These are phyloP conservation scores for Pinus albicaulis DNA, from an alignment of 75 land plant genomes.

Conservation along the genomic window DNA sequence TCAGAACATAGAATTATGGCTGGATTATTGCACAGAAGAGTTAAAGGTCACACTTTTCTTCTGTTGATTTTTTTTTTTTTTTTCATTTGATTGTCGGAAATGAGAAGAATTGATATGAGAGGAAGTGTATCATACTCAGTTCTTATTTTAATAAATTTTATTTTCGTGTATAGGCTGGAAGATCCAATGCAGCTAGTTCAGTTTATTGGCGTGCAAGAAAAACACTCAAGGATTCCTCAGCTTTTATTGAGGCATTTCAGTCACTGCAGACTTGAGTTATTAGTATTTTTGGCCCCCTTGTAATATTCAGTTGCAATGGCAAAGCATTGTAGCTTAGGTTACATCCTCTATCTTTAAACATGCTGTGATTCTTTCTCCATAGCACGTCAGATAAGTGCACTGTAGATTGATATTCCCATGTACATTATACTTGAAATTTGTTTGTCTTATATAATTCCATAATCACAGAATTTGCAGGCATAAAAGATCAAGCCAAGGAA, in stretches of 20 bases:
- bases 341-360: too few relatives aligned
- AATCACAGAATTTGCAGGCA: too few relatives aligned
- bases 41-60: constrained; percentile 46
- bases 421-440: too few relatives aligned
- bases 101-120: neutral
- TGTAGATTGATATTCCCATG: too few relatives aligned
- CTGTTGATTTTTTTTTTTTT: neutral
- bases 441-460: too few relatives aligned
- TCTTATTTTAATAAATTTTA: constrained; percentile 6
- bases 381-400: too few relatives aligned
- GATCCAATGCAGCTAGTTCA: constrained; percentile 55
- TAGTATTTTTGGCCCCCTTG: too few relatives aligned
- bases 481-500: too few relatives aligned
- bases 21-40: constrained; percentile 70
- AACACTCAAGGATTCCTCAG: constrained; percentile 35
- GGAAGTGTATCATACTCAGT: neutral
- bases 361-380: too few relatives aligned
- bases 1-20: constrained; percentile 68
- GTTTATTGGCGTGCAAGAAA: constrained; percentile 87
- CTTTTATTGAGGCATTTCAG: constrained; percentile 10
- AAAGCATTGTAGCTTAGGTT: too few relatives aligned
- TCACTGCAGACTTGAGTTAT: neutral
- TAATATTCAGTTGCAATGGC: too few relatives aligned
- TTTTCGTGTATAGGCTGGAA: constrained; percentile 52
- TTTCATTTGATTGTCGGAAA: neutral